phyloP scores from a whole-genome alignment of 2,329 filamentous ascomycete species.

The Neonectria coccinea region DNA sequence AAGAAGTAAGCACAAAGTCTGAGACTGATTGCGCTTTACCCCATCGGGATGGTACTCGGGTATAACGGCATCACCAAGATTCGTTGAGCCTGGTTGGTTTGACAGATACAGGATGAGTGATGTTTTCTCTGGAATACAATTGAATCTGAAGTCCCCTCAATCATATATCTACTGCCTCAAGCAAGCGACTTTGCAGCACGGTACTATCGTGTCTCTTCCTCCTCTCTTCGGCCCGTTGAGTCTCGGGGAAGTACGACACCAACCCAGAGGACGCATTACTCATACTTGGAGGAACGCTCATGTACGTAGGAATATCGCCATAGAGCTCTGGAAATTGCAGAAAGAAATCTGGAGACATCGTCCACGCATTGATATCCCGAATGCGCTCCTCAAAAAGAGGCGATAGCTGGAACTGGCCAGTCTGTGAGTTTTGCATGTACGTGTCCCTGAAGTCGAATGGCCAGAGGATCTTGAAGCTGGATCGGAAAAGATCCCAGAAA shows the following conservation, averaged over 20 bases:
- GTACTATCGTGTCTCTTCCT: not conserved
- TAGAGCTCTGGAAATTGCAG: slow-evolving; percentile 43
- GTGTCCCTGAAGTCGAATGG: slow-evolving; percentile 43
- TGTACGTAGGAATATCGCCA: slow-evolving; percentile 47
- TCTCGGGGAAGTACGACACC: not conserved
- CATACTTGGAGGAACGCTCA: not conserved
- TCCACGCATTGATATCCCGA: slow-evolving; percentile 46
- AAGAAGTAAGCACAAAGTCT: not conserved
- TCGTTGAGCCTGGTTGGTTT: not conserved
- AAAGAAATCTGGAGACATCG: slow-evolving; percentile 46
- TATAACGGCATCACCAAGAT: not conserved
- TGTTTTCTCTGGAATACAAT: not conserved
- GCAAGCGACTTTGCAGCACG: too few relatives aligned
- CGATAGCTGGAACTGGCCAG: slow-evolving; percentile 42
- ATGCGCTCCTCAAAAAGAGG: slow-evolving; percentile 43
- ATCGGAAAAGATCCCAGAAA: slow-evolving; percentile 45
- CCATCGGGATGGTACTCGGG: not conserved
- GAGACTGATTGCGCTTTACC: not conserved
- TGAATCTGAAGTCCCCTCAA: not conserved
- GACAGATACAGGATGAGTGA: not conserved
- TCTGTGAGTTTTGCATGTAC: slow-evolving; percentile 42
- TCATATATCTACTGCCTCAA: not conserved
- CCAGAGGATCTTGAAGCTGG: slow-evolving; percentile 43
- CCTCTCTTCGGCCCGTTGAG: not conserved
- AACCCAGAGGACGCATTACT: not conserved